phyloP scores from a whole-genome alignment of 352 stramenopile genomes.

The Phytophthora capsici region DNA sequence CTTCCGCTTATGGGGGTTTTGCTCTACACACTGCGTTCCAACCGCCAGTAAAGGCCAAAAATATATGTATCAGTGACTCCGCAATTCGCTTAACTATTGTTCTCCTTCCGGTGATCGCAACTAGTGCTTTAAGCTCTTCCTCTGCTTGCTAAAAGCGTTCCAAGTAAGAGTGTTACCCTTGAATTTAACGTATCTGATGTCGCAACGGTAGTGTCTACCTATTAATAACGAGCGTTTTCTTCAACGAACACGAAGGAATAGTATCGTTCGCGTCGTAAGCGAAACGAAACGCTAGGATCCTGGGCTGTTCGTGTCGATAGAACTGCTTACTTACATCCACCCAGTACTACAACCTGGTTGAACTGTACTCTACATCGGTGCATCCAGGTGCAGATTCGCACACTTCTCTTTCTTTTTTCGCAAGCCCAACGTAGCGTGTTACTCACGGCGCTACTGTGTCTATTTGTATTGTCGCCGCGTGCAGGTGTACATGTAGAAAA shows the following conservation, averaged over 20 bases:
- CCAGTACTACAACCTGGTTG: neutral
- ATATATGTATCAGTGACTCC: slow-evolving; percentile 14
- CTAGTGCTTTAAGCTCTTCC: too few species aligned
- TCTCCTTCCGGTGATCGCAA: too few species aligned
- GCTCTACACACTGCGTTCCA: slow-evolving; percentile 16
- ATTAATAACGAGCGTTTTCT: neutral
- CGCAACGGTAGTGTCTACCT: too few species aligned
- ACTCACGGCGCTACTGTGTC: slow-evolving; percentile 22
- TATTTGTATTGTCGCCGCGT: slow-evolving; percentile 26
- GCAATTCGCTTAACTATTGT: neutral
- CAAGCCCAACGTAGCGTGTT: slow-evolving; percentile 11
- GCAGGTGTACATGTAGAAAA: slow-evolving; percentile 19
- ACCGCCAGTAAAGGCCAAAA: slow-evolving; percentile 22
- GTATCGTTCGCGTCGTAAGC: slow-evolving; percentile 11
- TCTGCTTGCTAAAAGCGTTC: too few species aligned
- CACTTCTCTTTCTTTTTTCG: slow-evolving; percentile 12
- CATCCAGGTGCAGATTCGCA: neutral
- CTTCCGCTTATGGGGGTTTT: slow-evolving; percentile 10
- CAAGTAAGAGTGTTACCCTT: too few species aligned
- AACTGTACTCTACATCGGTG: neutral
- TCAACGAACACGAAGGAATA: slow-evolving; percentile 5
- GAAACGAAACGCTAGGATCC: slow-evolving; percentile 9
- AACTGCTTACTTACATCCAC: neutral
- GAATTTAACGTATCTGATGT: too few species aligned
- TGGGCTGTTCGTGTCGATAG: too few species aligned